Base-by-base conservation (phyloP, 2,329 filamentous ascomycete genomes). In the Exophiala sp. region DNA sequence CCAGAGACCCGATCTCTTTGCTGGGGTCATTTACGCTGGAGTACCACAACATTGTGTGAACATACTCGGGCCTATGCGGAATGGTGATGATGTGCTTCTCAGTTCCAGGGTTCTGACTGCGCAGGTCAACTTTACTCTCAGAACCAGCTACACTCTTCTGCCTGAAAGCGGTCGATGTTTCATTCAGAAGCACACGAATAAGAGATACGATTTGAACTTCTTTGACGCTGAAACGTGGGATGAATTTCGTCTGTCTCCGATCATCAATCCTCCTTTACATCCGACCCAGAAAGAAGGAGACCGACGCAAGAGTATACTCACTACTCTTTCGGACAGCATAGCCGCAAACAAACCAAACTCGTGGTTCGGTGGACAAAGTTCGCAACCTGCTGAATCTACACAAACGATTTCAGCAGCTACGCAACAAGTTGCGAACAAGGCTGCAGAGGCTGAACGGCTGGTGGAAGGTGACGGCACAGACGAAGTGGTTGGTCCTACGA, bases 31-130 rank as follows among this genome's bases (percentile, higher is more conserved):
- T 1, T 97, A 89, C 66, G 91, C 89, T 1, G 92, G 91, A 7
- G 84, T 87, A 1, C 91, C 91, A 0, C 86, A 92, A 62, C 83
- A 87, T 50, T 96, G 91, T 67, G 84, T 96, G 67, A 96, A 96
- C 67, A 94, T 96, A 47, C 79, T 96, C 3, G 92, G 92, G 0
- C 91, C 91, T 1, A 70, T 97, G 10, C 85, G 91, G 34, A 92
- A 95, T 63, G 91, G 91, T n/a, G 91, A 97, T 66, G 88, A 91
- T 14, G 91, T 96, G 0, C 78, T 96, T 1, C 78, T 96, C 55
- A 95, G 91, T 65, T 91, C 91, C 57, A 89, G 89, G 61, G 87
- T 96, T 0, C 78, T 97, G 12, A 96, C 91, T 1, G 91, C 92
- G 0, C 89, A 94, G 66, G 91, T 96, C 63, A 95, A 95, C 71